phyloP scores from a whole-genome alignment of 495 filamentous ascomycete species.

The Aspergillus ostianus region DNA sequence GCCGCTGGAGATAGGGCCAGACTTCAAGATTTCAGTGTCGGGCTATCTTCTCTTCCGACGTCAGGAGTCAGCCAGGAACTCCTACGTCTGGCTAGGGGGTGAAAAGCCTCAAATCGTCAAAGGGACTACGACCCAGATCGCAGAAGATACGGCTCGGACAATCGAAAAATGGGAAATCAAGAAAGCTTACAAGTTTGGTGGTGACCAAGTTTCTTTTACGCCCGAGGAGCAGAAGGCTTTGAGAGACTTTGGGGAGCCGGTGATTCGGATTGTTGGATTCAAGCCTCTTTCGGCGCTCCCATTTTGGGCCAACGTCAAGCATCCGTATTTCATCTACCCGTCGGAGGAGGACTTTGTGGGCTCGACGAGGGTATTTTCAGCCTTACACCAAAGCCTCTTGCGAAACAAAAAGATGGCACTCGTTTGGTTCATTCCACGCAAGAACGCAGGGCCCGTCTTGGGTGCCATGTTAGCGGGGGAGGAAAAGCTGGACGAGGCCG shows the following conservation, averaged over 20 bases:
- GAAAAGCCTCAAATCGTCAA: constrained; percentile 79
- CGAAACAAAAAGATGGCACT: constrained; percentile 74
- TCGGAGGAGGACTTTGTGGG: constrained; percentile 87
- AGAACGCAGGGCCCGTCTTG: constrained; percentile 72
- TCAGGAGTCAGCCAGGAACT: constrained; percentile 74
- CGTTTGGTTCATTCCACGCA: constrained; percentile 85
- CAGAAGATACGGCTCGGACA: constrained; percentile 68
- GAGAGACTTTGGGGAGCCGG: constrained; percentile 73
- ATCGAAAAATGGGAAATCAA: constrained; percentile 81
- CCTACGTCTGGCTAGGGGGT: constrained; percentile 80
- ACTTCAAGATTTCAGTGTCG: constrained; percentile 82
- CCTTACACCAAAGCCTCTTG: constrained; percentile 83
- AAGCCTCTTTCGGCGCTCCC: constrained; percentile 74
- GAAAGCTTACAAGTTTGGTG: constrained; percentile 95
- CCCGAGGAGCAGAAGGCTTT: constrained; percentile 76
- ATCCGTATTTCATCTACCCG: constrained; percentile 90
- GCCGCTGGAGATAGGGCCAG: constrained; percentile 81
- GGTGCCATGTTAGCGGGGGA: constrained; percentile 77
- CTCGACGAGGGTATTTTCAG: constrained; percentile 88
- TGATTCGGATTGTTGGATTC: constrained; percentile 91
- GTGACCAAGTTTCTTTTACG: constrained; percentile 82
- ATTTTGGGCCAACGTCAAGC: constrained; percentile 81
- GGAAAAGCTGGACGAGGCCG: constrained; percentile 63
- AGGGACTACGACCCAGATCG: constrained; percentile 66
- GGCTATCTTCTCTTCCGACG: constrained; percentile 87